Base-by-base conservation (phyloP, 805 yeast genomes). In the Candida fluviatilis region DNA sequence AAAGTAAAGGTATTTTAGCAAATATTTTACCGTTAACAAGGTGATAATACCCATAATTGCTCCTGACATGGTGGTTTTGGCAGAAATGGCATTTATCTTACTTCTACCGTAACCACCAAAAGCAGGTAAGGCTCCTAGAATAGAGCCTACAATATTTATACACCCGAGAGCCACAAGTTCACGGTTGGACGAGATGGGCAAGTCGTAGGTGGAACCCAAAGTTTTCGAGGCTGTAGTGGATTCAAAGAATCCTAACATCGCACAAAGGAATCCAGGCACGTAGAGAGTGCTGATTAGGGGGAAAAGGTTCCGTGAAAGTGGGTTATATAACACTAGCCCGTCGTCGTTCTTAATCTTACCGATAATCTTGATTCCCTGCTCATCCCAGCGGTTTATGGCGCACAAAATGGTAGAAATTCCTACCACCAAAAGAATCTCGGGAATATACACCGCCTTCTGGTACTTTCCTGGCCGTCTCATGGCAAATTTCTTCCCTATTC, bases 101-200 rank as follows among this genome's bases (percentile, higher is more conserved):
- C 95, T 84, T 51, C 98, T 74, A 2, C 96, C 98, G 54, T 90
- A 91, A 0, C 98, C 98, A 7, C 98, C 99, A 69, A 90, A 90
- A 0, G 95, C 78, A 0, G 99, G 97, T 12, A 91, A 64, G 0
- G 89, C 84, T 2, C 77, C 78, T 31, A 86, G 84, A 38, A 78
- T 57, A 3, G 87, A 74, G 0, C 81, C 80, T 0, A 73, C 61
- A 2, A 88, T 42, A 49, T 90, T 91, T 39, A 84, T 78, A 11
- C 75, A 61, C 1, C 99, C 98, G 21, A 91, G 66, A 0, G 97
- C 97, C 4, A 93, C 90, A 30, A 91, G 64, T 56, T 91, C 99
- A 43, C 97, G 75, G 58, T 93, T 90, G 13, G 95, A 78, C 0
- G 95, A 85, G 8, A 89, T 76, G 0, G 87, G 82, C 25, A 76